Percentiles rank a stretch among this genome's conserved stretches.
Conservation (phyloP, 495 filamentous ascomycete species). For the Aspergillus leporis region DNA sequence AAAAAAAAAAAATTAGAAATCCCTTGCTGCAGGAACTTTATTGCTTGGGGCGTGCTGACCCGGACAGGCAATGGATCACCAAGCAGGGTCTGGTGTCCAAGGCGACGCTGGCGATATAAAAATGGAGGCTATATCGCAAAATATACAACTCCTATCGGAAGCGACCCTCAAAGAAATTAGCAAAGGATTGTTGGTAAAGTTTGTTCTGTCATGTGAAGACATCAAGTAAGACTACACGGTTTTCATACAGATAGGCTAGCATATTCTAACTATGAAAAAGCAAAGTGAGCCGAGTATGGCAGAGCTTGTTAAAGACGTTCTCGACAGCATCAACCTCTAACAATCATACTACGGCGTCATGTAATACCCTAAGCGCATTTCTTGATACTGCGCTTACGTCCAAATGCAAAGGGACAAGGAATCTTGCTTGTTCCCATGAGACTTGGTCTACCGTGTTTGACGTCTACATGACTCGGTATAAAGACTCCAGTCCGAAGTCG, state of each 20-base stretch:
- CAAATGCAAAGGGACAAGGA: constrained; percentile 28
- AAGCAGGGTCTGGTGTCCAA: constrained; percentile 18
- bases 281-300: constrained; percentile 40
- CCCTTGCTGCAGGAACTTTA: neutral
- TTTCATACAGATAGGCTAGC: neutral
- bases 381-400: constrained; percentile 47
- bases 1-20: neutral
- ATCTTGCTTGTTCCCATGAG: constrained; percentile 47
- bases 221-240: constrained; percentile 30
- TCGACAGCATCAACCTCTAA: constrained; percentile 39
- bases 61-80: constrained; percentile 25
- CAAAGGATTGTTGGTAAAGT: constrained; percentile 43
- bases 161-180: constrained; percentile 38
- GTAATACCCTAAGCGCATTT: constrained; percentile 49
- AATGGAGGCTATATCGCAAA: constrained; percentile 40
- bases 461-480: constrained; percentile 71
- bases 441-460: constrained; percentile 63
- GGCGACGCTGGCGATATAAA: constrained; percentile 15
- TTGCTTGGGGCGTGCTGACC: constrained; percentile 22
- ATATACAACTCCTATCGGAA: constrained; percentile 41
- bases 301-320: constrained; percentile 39
- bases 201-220: constrained; percentile 36
- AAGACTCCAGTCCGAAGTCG: constrained; percentile 71
- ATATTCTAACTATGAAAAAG: constrained; percentile 30
- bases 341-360: constrained; percentile 42